Conservation (phyloP, 768 basidiomycete species). For the Leccinellum albellum region DNA sequence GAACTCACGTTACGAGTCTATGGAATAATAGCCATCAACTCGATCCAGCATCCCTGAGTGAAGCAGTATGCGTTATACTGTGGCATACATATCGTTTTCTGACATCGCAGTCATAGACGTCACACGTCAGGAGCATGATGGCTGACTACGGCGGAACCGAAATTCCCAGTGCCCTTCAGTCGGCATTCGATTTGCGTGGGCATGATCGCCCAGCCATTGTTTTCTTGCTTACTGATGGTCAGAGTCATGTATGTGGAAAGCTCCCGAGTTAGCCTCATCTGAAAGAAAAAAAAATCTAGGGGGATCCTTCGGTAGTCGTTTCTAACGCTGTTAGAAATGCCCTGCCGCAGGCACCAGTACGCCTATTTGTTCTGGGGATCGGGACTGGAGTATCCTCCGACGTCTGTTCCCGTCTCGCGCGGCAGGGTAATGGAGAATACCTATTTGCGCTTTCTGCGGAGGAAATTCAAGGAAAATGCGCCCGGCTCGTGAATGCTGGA, state of each 20-base stretch:
- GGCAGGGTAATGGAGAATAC: constrained; percentile 48
- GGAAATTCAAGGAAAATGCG: constrained; percentile 46
- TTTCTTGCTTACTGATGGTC: constrained; percentile 60
- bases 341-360: constrained; percentile 32
- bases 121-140: constrained; percentile 37
- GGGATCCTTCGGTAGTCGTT: constrained; percentile 14
- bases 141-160: constrained; percentile 53
- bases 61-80: constrained; percentile 35
- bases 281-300: constrained; percentile 1
- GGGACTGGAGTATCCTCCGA: constrained; percentile 47
- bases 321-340: constrained; percentile 33
- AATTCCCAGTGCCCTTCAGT: constrained; percentile 38
- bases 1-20: constrained; percentile 24
- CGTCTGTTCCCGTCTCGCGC: constrained; percentile 52
- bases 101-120: constrained; percentile 29
- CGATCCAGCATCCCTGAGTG: constrained; percentile 24
- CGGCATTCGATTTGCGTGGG: constrained; percentile 35
- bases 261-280: background rate
- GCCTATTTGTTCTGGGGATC: constrained; percentile 59
- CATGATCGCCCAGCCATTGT: constrained; percentile 40
- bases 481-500: constrained; percentile 49
- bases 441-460: constrained; percentile 45
- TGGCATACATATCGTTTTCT: constrained; percentile 1
- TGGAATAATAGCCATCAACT: constrained; percentile 37
- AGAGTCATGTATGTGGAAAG: constrained; percentile 29